Evolutionary conservation across 106 monocot species (phyloP).

Genomic region (Allium sativum): DNA sequence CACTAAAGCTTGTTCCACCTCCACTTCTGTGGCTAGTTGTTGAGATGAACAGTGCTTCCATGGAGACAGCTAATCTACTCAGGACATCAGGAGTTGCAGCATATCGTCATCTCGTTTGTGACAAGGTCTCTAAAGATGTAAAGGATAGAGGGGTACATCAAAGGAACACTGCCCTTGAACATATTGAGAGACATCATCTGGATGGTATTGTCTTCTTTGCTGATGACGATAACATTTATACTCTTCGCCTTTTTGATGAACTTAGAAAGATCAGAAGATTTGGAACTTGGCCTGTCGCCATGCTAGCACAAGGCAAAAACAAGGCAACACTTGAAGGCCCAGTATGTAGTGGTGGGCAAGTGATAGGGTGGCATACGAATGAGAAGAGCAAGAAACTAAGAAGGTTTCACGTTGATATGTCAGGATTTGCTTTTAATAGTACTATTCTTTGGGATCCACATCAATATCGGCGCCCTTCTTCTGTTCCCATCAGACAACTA

Average conservation of each 20-base stretch:
- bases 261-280: conserved; percentile 52
- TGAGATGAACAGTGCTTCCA: conserved; percentile 34
- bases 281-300: conserved; percentile 72
- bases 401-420: conserved; percentile 96
- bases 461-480: conserved; percentile 30
- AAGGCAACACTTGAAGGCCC: conserved; percentile 73
- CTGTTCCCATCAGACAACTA: conserved; percentile 53
- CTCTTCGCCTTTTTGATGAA: conserved; percentile 29
- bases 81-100: conserved; percentile 51
- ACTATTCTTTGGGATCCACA: conserved; percentile 84
- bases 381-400: conserved; percentile 64
- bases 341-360: conserved; percentile 68
- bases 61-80: conserved; percentile 62
- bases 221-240: conserved; percentile 49
- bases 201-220: conserved; percentile 52
- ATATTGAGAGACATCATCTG: conserved; percentile 31
- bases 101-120: conserved; percentile 48
- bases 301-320: conserved; percentile 66
- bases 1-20: conserved; percentile 46
- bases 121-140: background rate
- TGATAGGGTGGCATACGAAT: conserved; percentile 88
- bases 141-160: conserved; percentile 41
- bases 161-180: conserved; percentile 40
- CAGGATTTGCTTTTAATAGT: conserved; percentile 95
- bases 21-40: conserved; percentile 83